Evolutionary conservation across 805 yeast species (phyloP).

Genomic region (Priceomyces haplophilus): DNA sequence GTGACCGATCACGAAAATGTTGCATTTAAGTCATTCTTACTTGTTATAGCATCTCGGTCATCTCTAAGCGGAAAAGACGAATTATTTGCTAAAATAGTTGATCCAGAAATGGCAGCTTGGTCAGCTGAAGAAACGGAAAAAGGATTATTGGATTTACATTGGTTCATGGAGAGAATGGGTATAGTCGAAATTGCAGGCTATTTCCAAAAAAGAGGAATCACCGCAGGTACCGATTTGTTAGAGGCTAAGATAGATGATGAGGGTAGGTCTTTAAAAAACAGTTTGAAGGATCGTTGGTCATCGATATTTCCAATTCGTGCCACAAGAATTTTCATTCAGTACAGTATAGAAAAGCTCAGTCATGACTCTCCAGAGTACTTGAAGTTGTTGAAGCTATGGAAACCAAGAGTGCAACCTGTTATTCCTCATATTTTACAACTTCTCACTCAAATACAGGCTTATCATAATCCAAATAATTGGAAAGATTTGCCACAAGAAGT

Average conservation of each 20-base stretch:
- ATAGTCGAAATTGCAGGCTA: constrained; percentile 91
- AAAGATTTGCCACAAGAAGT: constrained; percentile 80
- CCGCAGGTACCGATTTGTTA: constrained; percentile 70
- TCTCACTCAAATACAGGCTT: constrained; percentile 86
- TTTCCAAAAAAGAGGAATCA: constrained; percentile 77
- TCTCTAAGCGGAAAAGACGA: constrained; percentile 70
- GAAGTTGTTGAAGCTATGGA: constrained; percentile 76
- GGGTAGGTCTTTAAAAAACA: constrained; percentile 73
- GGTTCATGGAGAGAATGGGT: constrained; percentile 98
- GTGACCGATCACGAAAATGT: constrained; percentile 89
- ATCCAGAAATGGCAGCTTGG: constrained; percentile 92
- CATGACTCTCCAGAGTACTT: constrained; percentile 75
- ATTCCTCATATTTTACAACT: constrained; percentile 87
- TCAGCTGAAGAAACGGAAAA: constrained; percentile 86
- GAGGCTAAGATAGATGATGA: constrained; percentile 85
- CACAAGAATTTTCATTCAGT: constrained; percentile 90
- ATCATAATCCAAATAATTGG: constrained; percentile 94
- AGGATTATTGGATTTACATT: constrained; percentile 83
- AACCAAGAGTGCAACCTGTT: constrained; percentile 87
- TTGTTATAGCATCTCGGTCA: constrained; percentile 88
- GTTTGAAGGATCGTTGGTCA: constrained; percentile 87
- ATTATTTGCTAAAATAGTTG: constrained; percentile 82
- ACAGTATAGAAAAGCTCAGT: constrained; percentile 85
- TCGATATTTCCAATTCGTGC: constrained; percentile 93
- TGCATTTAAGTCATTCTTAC: constrained; percentile 85